phyloP scores from a whole-genome alignment of 1,284 basidiomycete genomes.

The Albatrellus sp. region DNA sequence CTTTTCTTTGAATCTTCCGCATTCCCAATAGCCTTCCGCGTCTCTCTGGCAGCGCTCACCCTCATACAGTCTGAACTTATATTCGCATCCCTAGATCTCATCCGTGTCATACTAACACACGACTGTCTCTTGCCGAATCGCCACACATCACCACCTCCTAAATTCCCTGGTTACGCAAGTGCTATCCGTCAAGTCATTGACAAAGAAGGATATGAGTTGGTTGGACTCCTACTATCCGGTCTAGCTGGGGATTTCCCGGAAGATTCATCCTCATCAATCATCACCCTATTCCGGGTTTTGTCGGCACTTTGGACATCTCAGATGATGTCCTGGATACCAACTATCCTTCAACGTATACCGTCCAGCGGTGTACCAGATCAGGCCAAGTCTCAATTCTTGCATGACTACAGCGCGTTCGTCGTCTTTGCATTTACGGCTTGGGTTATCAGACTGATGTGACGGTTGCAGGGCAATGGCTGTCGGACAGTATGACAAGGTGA shows the following conservation, averaged over 20 bases:
- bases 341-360: slow-evolving; percentile 64
- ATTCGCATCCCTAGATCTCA: slow-evolving; percentile 71
- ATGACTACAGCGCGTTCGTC: slow-evolving; percentile 56
- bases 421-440: neutral
- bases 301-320: slow-evolving; percentile 56
- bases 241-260: slow-evolving; percentile 83
- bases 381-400: slow-evolving; percentile 67
- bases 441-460: slow-evolving; percentile 1
- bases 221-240: slow-evolving; percentile 65
- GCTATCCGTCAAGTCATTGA: slow-evolving; percentile 59
- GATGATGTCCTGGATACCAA: slow-evolving; percentile 61
- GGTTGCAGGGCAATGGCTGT: slow-evolving; percentile 46
- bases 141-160: slow-evolving; percentile 38
- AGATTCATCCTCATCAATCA: slow-evolving; percentile 64
- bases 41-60: slow-evolving; percentile 65
- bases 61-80: slow-evolving; percentile 75
- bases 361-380: slow-evolving; percentile 46
- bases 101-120: slow-evolving; percentile 65
- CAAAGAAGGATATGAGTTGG: slow-evolving; percentile 65
- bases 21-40: slow-evolving; percentile 67
- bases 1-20: slow-evolving; percentile 67
- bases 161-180: slow-evolving; percentile 50
- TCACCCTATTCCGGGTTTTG: slow-evolving; percentile 68
- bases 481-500: slow-evolving; percentile 65
- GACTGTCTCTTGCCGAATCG: slow-evolving; percentile 41